Base-by-base conservation (phyloP, 2,329 filamentous ascomycete species). In the Ophiocordyceps australis region DNA sequence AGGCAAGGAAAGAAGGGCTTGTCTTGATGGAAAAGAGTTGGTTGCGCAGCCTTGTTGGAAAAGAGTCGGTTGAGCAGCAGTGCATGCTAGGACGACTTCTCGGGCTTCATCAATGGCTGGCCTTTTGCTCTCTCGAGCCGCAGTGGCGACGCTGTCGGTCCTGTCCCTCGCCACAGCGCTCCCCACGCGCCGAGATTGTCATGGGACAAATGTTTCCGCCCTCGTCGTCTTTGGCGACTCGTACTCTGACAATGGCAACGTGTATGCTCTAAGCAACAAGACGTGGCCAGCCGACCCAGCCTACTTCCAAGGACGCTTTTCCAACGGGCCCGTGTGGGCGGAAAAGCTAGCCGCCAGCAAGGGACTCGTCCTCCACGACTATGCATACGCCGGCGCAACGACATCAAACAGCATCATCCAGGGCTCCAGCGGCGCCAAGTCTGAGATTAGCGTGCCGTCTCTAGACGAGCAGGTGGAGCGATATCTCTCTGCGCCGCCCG, bases 151-250 rank as follows among this genome's bases (percentile, higher is more conserved):
- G n/a, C n/a, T n/a, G n/a, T n/a, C n/a, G n/a, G n/a, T n/a, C n/a
- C n/a, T n/a, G n/a, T n/a, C n/a, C n/a, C n/a, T n/a, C n/a, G n/a
- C n/a, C n/a, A n/a, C n/a, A n/a, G n/a, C n/a, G n/a, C n/a, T n/a
- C n/a, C n/a, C n/a, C n/a, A n/a, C n/a, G n/a, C n/a, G n/a, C n/a
- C n/a, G n/a, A n/a, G n/a, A n/a, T n/a, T n/a, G n/a, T n/a, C n/a
- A n/a, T n/a, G n/a, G n/a, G n/a, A n/a, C n/a, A n/a, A n/a, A n/a
- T n/a, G n/a, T n/a, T n/a, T n/a, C 23, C 14, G 10, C 23, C 23
- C 10, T 24, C 7, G 15, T 24, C 23, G 23, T 24, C 15, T 24
- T 24, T 16, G 23, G 23, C 12, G 23, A 24, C 23, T 24, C 23
- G 15, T 17, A 17, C 15, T 24, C 23, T 5, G 23, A 24, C 23